phyloP scores from a whole-genome alignment of 768 basidiomycete genomes.

The Mycena maculata region DNA sequence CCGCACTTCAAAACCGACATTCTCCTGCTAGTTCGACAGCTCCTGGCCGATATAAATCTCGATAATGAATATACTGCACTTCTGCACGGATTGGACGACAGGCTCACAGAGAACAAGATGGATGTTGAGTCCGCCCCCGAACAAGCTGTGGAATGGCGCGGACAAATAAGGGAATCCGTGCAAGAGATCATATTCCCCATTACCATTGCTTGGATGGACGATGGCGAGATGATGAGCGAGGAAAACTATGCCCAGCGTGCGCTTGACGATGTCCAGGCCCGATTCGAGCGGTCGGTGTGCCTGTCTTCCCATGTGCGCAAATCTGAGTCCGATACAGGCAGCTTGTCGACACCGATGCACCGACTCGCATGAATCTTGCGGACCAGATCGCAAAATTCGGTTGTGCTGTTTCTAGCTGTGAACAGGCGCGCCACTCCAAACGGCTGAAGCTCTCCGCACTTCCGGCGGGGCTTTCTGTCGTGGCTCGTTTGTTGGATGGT shows the following conservation, averaged over 20 bases:
- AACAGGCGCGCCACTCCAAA: conserved; percentile 39
- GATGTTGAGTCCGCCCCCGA: not conserved
- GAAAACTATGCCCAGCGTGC: conserved; percentile 55
- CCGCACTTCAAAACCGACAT: conserved; percentile 41
- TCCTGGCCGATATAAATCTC: conserved; percentile 28
- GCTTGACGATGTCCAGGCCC: conserved; percentile 56
- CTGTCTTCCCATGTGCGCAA: not conserved
- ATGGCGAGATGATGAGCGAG: conserved; percentile 57
- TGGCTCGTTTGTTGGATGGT: conserved; percentile 59
- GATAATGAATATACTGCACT: conserved; percentile 9
- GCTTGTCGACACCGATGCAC: conserved; percentile 45
- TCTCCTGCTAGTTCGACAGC: conserved; percentile 37
- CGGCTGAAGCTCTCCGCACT: conserved; percentile 43
- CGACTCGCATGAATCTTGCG: conserved; percentile 48
- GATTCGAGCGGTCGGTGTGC: conserved; percentile 54
- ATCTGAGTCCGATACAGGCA: conserved; percentile 46
- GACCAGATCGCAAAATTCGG: conserved; percentile 46
- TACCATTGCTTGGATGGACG: conserved; percentile 66
- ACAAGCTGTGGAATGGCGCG: conserved; percentile 46
- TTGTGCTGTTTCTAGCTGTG: conserved; percentile 53
- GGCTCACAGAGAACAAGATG: conserved; percentile 11
- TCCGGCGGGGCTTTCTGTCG: conserved; percentile 49
- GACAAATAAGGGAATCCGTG: conserved; percentile 45
- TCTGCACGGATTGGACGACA: conserved; percentile 19
- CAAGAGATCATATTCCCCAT: conserved; percentile 58